These are phyloP conservation scores for Sphagnum tenellum DNA, from an alignment of 225 moss, liverwort and hornwort genomes.

Conservation along the genomic window DNA sequence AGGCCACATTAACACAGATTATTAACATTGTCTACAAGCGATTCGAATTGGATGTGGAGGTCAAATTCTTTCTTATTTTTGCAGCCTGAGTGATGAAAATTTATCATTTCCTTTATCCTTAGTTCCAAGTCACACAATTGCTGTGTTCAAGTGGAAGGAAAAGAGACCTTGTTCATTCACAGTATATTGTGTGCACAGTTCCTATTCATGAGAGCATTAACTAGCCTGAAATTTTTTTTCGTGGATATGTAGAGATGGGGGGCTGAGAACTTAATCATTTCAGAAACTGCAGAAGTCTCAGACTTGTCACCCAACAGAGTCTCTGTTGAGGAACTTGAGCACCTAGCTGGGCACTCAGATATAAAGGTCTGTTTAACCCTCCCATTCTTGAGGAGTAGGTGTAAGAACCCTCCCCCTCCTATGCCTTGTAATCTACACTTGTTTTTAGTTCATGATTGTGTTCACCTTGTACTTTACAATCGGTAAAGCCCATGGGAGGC, in stretches of 20 bases:
- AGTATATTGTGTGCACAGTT: too few species aligned
- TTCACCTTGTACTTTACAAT: too few species aligned
- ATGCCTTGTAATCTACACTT: background rate
- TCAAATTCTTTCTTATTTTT: background rate
- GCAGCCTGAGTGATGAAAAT: too few species aligned
- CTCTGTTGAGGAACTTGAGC: constrained; percentile 65
- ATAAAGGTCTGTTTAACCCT: constrained; percentile 50
- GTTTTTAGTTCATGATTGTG: too few species aligned
- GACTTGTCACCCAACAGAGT: constrained; percentile 19
- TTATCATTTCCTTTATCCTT: too few species aligned
- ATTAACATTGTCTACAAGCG: constrained; percentile 73
- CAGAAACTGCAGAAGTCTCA: constrained; percentile 10
- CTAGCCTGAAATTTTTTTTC: background rate
- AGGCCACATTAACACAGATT: constrained; percentile 91
- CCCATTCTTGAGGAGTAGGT: too few species aligned
- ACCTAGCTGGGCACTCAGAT: constrained; percentile 80
- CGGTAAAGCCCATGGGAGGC: too few species aligned
- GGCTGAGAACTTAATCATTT: constrained; percentile 17
- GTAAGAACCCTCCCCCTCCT: too few species aligned
- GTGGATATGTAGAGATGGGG: constrained; percentile 24
- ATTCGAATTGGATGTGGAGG: constrained; percentile 82
- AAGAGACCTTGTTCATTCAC: too few species aligned
- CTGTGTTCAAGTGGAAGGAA: too few species aligned
- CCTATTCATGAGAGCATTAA: too few species aligned
- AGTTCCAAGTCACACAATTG: too few species aligned